Conservation (phyloP, 1,284 basidiomycete species). For the Cutaneotrichosporon sp. region DNA sequence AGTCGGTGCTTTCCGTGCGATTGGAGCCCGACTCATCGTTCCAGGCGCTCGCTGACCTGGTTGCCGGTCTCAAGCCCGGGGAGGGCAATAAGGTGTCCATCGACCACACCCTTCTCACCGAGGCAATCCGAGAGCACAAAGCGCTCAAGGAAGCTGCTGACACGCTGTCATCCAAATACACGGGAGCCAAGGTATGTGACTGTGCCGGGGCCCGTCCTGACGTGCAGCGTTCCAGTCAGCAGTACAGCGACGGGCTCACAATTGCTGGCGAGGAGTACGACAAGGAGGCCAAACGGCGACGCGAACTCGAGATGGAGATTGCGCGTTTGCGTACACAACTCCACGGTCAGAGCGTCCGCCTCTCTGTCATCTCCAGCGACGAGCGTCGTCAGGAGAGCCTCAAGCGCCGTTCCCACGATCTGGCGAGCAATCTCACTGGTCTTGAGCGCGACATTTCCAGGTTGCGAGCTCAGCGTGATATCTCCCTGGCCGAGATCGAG, state of each 20-base stretch:
- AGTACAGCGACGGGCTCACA: constrained; percentile 84
- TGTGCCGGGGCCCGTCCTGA: neutral
- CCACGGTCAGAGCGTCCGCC: constrained; percentile 79
- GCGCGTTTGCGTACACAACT: constrained; percentile 75
- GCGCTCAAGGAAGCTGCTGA: constrained; percentile 60
- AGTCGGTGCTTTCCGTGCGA: constrained; percentile 33
- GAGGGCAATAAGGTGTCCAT: constrained; percentile 64
- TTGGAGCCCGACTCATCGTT: constrained; percentile 33
- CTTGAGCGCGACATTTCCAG: constrained; percentile 83
- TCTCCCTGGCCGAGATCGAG: constrained; percentile 87
- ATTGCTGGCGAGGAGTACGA: constrained; percentile 93
- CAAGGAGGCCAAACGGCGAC: constrained; percentile 74
- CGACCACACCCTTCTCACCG: constrained; percentile 68
- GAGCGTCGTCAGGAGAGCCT: constrained; percentile 70
- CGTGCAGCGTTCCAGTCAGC: constrained; percentile 71
- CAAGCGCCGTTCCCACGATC: constrained; percentile 70
- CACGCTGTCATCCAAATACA: constrained; percentile 70
- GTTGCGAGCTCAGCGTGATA: constrained; percentile 80
- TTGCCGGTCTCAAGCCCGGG: constrained; percentile 61
- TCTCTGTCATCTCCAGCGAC: constrained; percentile 76
- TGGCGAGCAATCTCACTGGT: constrained; percentile 67
- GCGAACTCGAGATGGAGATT: constrained; percentile 88
- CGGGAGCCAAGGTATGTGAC: constrained; percentile 71
- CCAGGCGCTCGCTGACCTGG: constrained; percentile 41
- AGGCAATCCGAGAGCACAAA: constrained; percentile 65